Percentiles rank a stretch among this genome's conserved stretches.
These are phyloP conservation scores for Usnea hakonensis DNA, from an alignment of 495 filamentous ascomycete species.

Conservation along the genomic window DNA sequence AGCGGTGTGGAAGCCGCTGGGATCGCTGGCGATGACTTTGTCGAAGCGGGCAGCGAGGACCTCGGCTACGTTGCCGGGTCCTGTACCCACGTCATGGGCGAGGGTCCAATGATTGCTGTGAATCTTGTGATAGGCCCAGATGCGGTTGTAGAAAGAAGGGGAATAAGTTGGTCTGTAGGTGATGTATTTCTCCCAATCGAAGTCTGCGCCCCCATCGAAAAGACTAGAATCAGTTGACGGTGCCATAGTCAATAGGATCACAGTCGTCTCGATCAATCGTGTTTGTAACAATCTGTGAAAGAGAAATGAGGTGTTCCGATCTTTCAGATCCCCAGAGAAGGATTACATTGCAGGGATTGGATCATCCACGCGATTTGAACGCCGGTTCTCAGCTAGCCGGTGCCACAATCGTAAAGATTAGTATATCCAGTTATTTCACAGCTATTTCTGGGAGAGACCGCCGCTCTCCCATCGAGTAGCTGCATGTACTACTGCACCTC, in stretches of 20 bases:
- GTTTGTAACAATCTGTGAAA: no score
- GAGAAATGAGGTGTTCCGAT: no score
- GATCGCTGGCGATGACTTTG: slow-evolving; percentile 27
- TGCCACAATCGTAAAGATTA: no score
- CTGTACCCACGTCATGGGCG: slow-evolving; percentile 29
- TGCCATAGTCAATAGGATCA: background rate
- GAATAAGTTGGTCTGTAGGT: slow-evolving; percentile 20
- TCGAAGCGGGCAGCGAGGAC: slow-evolving; percentile 20
- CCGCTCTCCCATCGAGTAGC: no score
- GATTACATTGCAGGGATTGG: no score
- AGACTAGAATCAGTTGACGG: background rate
- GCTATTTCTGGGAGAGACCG: no score
- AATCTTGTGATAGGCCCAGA: slow-evolving; percentile 19
- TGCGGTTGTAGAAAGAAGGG: slow-evolving; percentile 17
- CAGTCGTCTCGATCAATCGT: background rate
- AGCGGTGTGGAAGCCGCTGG: slow-evolving; percentile 17
- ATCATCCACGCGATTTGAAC: no score
- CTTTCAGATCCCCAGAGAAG: no score
- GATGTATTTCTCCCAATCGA: slow-evolving; percentile 22
- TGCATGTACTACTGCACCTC: no score
- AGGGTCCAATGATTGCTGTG: slow-evolving; percentile 10
- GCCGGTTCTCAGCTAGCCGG: no score
- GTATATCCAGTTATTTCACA: no score
- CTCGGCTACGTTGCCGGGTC: slow-evolving; percentile 25
- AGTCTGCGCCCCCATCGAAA: slow-evolving; percentile 4